Percentiles rank a stretch among this genome's conserved stretches.
Conservation (phyloP, 345 rosid species). For the Eucalyptus lansdowneana region DNA sequence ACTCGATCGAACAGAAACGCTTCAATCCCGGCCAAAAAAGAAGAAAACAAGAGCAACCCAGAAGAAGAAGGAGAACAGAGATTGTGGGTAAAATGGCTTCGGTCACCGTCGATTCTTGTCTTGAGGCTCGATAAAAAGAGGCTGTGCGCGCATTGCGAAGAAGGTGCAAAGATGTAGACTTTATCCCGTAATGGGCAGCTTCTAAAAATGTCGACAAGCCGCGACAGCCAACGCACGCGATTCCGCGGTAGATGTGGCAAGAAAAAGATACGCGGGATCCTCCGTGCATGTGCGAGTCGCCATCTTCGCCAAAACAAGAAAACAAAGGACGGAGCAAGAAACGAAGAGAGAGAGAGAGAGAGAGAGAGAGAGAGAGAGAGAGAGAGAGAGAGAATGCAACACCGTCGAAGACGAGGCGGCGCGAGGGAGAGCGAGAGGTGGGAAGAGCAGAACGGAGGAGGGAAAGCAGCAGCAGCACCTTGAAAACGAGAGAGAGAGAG, state of each 20-base stretch:
- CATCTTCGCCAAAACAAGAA: background rate
- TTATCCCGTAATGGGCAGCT: background rate
- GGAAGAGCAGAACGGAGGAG: background rate
- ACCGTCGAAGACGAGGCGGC: background rate
- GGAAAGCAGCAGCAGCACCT: background rate
- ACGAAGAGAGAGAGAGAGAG: background rate
- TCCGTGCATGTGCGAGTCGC: background rate
- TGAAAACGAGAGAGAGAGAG: background rate
- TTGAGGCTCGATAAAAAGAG: background rate
- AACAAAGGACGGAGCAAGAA: background rate
- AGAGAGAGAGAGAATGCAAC: background rate
- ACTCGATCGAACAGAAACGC: background rate
- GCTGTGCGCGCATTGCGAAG: background rate
- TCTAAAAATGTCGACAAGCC: background rate
- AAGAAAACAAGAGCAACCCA: background rate
- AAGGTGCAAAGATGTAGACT: background rate
- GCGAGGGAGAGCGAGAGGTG: background rate
- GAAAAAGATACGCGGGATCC: background rate
- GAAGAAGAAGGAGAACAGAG: background rate
- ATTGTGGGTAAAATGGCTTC: background rate
- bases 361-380: background rate
- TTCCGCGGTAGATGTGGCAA: background rate
- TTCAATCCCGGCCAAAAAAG: background rate
- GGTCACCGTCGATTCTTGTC: background rate
- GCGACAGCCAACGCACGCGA: background rate